Percentiles rank a stretch among this genome's conserved stretches.
Conservation (phyloP, 306 rosid species). For the Cucurbita maxima region DNA sequence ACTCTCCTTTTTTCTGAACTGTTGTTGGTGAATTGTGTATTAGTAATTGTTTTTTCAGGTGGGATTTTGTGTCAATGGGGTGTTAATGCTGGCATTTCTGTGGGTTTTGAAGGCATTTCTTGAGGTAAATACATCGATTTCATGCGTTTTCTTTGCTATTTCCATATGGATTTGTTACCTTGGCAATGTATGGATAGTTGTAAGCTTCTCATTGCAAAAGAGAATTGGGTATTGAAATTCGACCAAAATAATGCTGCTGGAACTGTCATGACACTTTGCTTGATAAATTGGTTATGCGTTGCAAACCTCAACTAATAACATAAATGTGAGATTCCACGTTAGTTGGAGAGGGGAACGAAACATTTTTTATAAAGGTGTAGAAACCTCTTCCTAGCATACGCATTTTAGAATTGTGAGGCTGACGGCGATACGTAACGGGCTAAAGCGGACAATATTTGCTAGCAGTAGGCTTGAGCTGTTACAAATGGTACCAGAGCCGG, state of each 20-base stretch:
- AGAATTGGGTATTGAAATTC: not conserved
- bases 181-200: not conserved
- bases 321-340: too few species aligned
- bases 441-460: too few species aligned
- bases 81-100: slow-evolving; percentile 45
- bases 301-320: not conserved
- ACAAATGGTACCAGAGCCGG: too few species aligned
- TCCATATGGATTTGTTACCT: not conserved
- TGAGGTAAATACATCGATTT: slow-evolving; percentile 29
- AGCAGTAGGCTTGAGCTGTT: too few species aligned
- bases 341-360: too few species aligned
- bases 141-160: not conserved
- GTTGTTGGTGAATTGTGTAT: not conserved
- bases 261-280: not conserved
- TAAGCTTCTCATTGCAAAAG: not conserved
- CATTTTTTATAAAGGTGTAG: too few species aligned
- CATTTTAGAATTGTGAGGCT: too few species aligned
- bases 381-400: too few species aligned
- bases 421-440: too few species aligned
- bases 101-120: slow-evolving; percentile 72
- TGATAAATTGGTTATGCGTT: not conserved
- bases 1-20: not conserved
- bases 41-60: slow-evolving; percentile 19
- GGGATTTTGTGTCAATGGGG: slow-evolving; percentile 57
- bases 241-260: not conserved